Evolutionary conservation across 495 filamentous ascomycete genomes (phyloP), one percentile per base, ranked within the genome.

Genomic region (Neurospora sp.): DNA sequence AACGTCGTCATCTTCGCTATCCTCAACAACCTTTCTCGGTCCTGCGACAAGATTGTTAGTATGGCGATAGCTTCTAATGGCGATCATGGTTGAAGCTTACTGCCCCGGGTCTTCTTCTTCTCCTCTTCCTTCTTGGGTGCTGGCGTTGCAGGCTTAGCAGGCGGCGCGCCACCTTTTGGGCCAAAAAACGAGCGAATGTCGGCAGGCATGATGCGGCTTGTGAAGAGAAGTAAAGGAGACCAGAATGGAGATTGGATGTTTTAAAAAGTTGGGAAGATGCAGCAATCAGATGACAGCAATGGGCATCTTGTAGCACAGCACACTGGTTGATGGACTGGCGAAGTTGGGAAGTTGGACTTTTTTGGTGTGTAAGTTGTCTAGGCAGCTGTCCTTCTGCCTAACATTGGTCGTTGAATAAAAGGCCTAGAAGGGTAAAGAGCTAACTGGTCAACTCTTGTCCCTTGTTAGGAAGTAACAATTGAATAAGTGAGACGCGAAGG

Each of bases 151-250:
- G 87, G 83, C 73, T 89, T 86, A 31, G 84, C 74, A 38, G 82
- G 78, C 38, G 79, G 72, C 18, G 79, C 79, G 71, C 83, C 83
- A 20, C 85, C 86, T 76, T 88, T 91, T 40, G 88, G 86, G 18
- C 88, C 88, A 81, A 97, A 96, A 77, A 95, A 97, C 75, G 82
- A 90, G 70, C 93, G 85, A 73, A 96, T 96, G 84, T 96, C 93
- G 73, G 27, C 14, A 18, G 92, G 88, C 92, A 93, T 94, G 44
- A 46, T 75, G 53, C 0, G 6, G 1, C 31, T 35, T 35, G 12
- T 35, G 27, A 35, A 31, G 74, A 61, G 42, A 42, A 73, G 31
- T n/a, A 16, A 20, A 27, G 46, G 41, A 71, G 39, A 39, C 7
- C 61, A 61, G 14, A 39, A 38, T 59, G 20, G 35, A 71, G 39